A percentile compares a stretch with the other conserved stretches of the same genome.
phyloP scores from a whole-genome alignment of 1,284 basidiomycete species.

The Mycena sp. region DNA sequence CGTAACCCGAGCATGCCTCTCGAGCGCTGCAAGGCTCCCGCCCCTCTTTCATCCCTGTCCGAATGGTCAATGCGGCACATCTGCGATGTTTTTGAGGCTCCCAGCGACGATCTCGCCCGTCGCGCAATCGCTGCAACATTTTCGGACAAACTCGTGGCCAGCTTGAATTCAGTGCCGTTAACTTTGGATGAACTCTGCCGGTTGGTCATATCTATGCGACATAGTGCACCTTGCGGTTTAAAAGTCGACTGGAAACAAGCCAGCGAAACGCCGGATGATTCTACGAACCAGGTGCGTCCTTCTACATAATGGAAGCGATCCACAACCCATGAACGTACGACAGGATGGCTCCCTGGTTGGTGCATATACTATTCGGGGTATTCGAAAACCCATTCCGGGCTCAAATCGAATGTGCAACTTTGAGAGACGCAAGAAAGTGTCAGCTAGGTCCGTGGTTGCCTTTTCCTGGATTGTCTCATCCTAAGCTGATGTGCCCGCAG shows the following conservation, averaged over 20 bases:
- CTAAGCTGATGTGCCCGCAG: conserved; percentile 36
- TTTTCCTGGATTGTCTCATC: background rate
- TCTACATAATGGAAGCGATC: background rate
- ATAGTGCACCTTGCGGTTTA: conserved; percentile 48
- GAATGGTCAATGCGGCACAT: conserved; percentile 66
- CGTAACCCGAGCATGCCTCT: background rate
- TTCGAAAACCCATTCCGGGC: conserved; percentile 51
- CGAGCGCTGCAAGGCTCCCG: background rate
- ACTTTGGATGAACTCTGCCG: conserved; percentile 51
- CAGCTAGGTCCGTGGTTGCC: conserved; percentile 55
- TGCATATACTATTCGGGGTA: conserved; percentile 61
- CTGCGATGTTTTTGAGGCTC: conserved; percentile 59
- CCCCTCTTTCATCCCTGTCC: conserved; percentile 44
- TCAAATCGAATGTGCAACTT: conserved; percentile 47
- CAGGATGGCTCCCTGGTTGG: conserved; percentile 62
- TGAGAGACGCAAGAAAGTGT: conserved; percentile 61
- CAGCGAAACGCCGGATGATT: conserved; percentile 54
- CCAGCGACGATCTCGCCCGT: conserved; percentile 52
- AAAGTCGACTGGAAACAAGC: conserved; percentile 60
- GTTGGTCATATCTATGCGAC: conserved; percentile 57
- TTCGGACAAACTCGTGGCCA: conserved; percentile 44
- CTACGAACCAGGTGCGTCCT: conserved; percentile 50
- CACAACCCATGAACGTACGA: conserved; percentile 1
- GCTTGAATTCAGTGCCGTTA: conserved; percentile 57
- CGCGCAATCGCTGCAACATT: conserved; percentile 59